Conservation (phyloP, 2,329 filamentous ascomycete genomes). For the Zasmidium cellare region DNA sequence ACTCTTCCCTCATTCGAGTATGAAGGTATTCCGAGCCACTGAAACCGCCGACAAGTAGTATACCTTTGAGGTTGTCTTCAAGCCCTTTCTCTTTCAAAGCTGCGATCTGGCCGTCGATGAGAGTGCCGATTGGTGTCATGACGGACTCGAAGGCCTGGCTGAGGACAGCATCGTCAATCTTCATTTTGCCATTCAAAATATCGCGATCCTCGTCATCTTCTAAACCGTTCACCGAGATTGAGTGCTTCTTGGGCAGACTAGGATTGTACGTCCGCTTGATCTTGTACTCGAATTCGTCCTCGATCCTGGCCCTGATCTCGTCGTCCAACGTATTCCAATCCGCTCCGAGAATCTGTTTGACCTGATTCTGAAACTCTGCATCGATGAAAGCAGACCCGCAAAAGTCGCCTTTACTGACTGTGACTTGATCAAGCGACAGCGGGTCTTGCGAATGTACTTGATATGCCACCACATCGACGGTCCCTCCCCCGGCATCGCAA, state of each 20-base stretch:
- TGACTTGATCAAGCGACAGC: no score
- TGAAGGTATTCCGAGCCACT: background rate
- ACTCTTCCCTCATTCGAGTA: no score
- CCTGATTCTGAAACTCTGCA: background rate
- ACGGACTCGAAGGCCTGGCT: background rate
- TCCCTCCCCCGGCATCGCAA: no score
- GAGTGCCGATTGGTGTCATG: background rate
- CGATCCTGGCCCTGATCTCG: background rate
- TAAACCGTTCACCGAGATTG: background rate
- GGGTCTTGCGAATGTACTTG: no score
- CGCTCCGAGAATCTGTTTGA: background rate
- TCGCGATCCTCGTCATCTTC: background rate
- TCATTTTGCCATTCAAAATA: background rate
- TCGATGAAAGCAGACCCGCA: background rate
- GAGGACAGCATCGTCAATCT: background rate
- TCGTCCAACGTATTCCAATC: background rate
- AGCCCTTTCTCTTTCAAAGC: background rate
- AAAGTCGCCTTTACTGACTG: no score
- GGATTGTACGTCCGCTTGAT: conserved; percentile 1
- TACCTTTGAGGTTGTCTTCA: background rate
- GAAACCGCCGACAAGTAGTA: background rate
- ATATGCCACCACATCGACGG: no score
- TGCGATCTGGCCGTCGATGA: background rate
- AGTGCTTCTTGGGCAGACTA: background rate
- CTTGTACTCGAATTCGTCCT: background rate